Evolutionary conservation across 352 stramenopile species (phyloP).

Genomic region (Pythium aquatile): DNA sequence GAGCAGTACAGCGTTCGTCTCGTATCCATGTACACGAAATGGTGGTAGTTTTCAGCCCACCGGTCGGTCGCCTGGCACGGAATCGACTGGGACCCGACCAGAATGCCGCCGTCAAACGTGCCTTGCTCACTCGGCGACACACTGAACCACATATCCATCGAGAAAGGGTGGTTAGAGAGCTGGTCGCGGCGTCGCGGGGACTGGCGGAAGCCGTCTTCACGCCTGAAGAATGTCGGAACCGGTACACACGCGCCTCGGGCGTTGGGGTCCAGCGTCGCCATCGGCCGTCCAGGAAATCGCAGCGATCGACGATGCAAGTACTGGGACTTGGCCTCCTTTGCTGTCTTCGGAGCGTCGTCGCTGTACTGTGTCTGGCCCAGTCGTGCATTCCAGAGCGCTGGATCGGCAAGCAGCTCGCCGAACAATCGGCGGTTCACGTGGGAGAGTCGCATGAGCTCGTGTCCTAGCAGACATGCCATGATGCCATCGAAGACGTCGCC

Average conservation of each 20-base stretch:
- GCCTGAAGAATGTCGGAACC: slow-evolving; percentile 23
- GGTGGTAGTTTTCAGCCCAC: slow-evolving; percentile 26
- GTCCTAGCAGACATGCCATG: slow-evolving; percentile 9
- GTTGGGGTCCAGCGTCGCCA: slow-evolving; percentile 1
- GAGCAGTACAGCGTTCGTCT: slow-evolving; percentile 32
- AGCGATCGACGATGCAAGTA: slow-evolving; percentile 16
- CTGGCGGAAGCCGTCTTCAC: slow-evolving; percentile 7
- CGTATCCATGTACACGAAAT: slow-evolving; percentile 29
- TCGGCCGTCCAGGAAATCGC: slow-evolving; percentile 6
- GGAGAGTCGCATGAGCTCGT: slow-evolving; percentile 19
- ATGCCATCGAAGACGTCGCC: slow-evolving; percentile 23
- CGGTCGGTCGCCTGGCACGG: slow-evolving; percentile 8
- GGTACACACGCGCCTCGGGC: slow-evolving; percentile 21
- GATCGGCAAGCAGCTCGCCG: slow-evolving; percentile 13
- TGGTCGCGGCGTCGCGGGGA: not conserved
- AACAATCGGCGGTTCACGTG: slow-evolving; percentile 10
- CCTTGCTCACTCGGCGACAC: slow-evolving; percentile 22
- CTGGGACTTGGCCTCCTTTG: slow-evolving; percentile 1
- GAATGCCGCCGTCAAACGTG: slow-evolving; percentile 25
- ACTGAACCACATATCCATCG: slow-evolving; percentile 32
- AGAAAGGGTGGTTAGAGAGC: slow-evolving; percentile 21
- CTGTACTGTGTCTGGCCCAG: not conserved
- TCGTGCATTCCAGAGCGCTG: slow-evolving; percentile 3
- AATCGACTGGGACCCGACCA: slow-evolving; percentile 31
- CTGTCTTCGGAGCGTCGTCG: not conserved